Percentiles rank a stretch among this genome's conserved stretches.
Conservation (phyloP, 73 alveolate species). For the Breviolum minutum region DNA sequence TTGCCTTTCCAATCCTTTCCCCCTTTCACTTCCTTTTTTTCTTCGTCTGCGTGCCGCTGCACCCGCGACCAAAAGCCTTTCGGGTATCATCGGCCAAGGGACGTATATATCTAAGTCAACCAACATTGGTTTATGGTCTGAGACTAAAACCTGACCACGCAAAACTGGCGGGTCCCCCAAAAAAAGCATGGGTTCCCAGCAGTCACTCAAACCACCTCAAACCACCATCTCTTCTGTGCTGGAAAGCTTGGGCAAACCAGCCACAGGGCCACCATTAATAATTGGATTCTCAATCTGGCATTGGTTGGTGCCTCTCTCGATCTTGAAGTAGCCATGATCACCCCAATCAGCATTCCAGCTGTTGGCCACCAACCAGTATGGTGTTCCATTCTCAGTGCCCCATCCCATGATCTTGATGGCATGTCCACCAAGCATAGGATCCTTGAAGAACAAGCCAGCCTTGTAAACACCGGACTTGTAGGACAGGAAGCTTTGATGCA, state of each 20-base stretch:
- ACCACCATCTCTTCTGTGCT: neutral
- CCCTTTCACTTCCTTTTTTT: neutral
- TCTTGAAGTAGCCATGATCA: conserved; percentile 96
- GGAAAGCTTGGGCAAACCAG: conserved; percentile 55
- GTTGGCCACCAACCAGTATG: conserved; percentile 97
- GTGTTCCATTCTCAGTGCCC: conserved; percentile 96
- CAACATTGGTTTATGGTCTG: neutral
- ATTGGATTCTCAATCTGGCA: conserved; percentile 96
- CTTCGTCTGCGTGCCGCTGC: neutral
- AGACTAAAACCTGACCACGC: neutral
- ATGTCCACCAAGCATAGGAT: conserved; percentile 96
- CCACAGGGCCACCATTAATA: conserved; percentile 79
- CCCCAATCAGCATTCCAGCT: conserved; percentile 98
- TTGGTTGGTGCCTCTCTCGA: conserved; percentile 96
- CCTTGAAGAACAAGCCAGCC: conserved; percentile 96
- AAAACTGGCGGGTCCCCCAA: too few relatives aligned
- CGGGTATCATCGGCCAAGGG: conserved; percentile 2
- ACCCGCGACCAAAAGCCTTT: conserved; percentile 54
- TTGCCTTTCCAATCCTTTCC: too few relatives aligned
- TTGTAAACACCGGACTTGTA: conserved; percentile 98
- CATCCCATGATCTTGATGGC: conserved; percentile 97
- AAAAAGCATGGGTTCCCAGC: too few relatives aligned
- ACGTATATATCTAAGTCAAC: neutral
- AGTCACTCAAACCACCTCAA: neutral
- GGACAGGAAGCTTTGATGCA: conserved; percentile 98